Evolutionary conservation across 371 early-diverging fungal species (phyloP), one percentile per base, ranked within the genome.

Genomic region (Actinomortierella wolfii): DNA sequence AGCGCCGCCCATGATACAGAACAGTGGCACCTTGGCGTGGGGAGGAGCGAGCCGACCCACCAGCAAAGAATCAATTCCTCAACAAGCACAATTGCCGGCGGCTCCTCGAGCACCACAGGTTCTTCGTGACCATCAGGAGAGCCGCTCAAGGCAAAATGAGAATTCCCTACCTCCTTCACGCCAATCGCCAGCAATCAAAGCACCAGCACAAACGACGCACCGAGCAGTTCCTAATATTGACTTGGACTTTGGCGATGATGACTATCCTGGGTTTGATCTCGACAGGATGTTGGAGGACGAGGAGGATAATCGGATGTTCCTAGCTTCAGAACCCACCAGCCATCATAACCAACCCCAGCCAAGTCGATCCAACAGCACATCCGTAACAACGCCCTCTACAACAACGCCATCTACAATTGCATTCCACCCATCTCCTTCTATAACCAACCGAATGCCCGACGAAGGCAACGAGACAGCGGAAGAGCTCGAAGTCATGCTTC

Each of bases 401-500:
- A 15, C 13, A 44, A 6, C 44, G 2, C 44, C 25, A n/a, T 5
- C 39, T 26, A 24, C 24, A 42, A 21, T 23, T 15, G 0, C 42
- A 20, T 3, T 8, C 23, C 42, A 24, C 14, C 54, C 43, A 0
- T 23, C 44, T 24, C 17, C 18, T n/a, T 44, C 56, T 28, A 14
- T 20, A 43, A 1, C 50, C 41, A 18, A 39, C n/a, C 1, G 41
- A 2, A 3, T 29, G 1, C 52, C 41, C 29, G 18, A 41, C 18
- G 67, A 58, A 15, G 63, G 59, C 2, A 63, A 66, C 44, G 43
- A 56, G n/a, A 45, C 67, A 15, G 6, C 62, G 9, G 67, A 73
- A 18, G 73, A 66, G 15, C 49, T 73, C 4, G 67, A 67, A 29
- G 66, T 62, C 23, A 61, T 73, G 67, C 51, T 66, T 1, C 56